Base-by-base conservation (phyloP, 1,284 basidiomycete species). In the Pseudozyma thailandica region DNA sequence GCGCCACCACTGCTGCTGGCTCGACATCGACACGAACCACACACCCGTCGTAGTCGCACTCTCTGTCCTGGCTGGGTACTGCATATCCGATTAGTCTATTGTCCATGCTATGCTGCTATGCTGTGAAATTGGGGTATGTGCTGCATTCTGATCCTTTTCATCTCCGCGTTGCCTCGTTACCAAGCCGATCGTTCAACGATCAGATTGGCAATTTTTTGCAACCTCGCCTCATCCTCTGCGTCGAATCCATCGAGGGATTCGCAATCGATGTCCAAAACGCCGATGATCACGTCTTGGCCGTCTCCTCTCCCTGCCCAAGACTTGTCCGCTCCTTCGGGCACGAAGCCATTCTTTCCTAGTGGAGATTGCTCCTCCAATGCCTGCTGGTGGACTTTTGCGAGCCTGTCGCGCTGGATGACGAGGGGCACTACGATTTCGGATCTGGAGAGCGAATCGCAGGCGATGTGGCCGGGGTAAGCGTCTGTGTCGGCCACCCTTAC, bases 211-310 rank as follows among this genome's bases (percentile, higher is more conserved):
- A 84, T 76, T 27, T 52, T 46, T 37, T 80, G 72, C 45, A 84
- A 44, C 8, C 83, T 79, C 12, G 35, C 21, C 30, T 69, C 60
- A 51, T 84, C 84, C 43, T 79, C 74, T n/a, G 80, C 58, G 43
- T 80, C 81, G 54, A 84, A 84, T 18, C 80, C 83, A 3, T 74
- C 60, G 8, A 76, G 42, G 5, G 62, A 72, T 41, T 83, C 81
- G 60, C 84, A 84, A 59, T 84, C 84, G 37, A 84, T 79, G 39
- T 84, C 84, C 9, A 84, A 68, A 16, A 84, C 83, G 2, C 84
- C 84, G 3, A 84, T 63, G 30, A 78, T 78, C n/a, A 83, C 46
- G 2, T 80, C 57, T 2, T 81, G 74, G 1, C 46, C 68, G 13
- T 52, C 54, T 5, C 77, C 80, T 35, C 80, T 72, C 2, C 79